Percentiles rank a stretch among this genome's conserved stretches.
phyloP scores from a whole-genome alignment of 2,329 filamentous ascomycete species.

The Hymenoscyphus fructigenus region DNA sequence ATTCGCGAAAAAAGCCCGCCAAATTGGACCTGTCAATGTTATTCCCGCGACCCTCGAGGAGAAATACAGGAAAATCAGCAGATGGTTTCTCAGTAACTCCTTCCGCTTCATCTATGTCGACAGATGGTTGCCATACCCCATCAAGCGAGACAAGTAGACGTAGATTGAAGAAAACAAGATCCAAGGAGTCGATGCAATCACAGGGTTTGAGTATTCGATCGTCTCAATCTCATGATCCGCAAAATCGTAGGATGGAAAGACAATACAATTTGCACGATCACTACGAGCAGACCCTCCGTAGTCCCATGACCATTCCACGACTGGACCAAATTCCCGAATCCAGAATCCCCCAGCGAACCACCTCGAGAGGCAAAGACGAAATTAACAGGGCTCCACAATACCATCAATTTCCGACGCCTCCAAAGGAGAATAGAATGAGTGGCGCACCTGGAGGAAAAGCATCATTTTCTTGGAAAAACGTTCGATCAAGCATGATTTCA shows the following conservation, averaged over 20 bases:
- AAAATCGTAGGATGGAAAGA: constrained; percentile 15
- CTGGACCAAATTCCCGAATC: constrained; percentile 33
- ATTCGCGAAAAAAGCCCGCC: constrained; percentile 32
- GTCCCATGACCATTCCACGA: constrained; percentile 19
- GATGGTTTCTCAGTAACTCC: constrained; percentile 16
- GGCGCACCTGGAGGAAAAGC: constrained; percentile 17
- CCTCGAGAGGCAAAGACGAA: constrained; percentile 5
- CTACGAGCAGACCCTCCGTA: constrained; percentile 27
- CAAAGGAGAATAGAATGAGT: not conserved
- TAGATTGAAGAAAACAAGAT: constrained; percentile 28
- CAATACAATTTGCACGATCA: constrained; percentile 29
- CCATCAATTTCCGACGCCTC: constrained; percentile 1
- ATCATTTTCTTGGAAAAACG: constrained; percentile 33
- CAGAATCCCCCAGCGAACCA: constrained; percentile 17
- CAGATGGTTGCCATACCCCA: constrained; percentile 15
- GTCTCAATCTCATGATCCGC: constrained; percentile 22
- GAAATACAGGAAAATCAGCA: constrained; percentile 19
- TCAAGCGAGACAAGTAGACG: constrained; percentile 17
- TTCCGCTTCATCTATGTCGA: constrained; percentile 25
- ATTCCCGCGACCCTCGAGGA: constrained; percentile 29
- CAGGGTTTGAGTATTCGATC: constrained; percentile 28
- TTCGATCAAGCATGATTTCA: constrained; percentile 25
- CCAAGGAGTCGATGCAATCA: constrained; percentile 33
- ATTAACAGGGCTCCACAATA: not conserved
- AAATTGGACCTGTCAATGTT: constrained; percentile 34